Base-by-base conservation (phyloP, 2,329 filamentous ascomycete species). In the Xylariaceae sp. region DNA sequence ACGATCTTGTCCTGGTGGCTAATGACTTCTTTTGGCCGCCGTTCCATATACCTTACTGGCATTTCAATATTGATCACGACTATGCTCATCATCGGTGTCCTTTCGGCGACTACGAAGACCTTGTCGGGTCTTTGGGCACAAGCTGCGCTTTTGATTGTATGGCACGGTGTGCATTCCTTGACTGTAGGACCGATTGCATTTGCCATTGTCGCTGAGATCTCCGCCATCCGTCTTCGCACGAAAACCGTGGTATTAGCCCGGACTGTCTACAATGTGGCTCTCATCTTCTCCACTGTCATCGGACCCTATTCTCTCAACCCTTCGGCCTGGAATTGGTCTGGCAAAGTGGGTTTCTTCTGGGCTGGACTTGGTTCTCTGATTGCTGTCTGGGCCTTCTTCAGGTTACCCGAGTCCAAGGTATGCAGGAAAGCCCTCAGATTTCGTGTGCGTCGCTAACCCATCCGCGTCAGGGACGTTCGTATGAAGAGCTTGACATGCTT, bases 381-480 rank as follows among this genome's bases (percentile, higher is more conserved):
- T 64, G 77, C 84, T 53, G 69, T 86, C 2, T 87, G 84, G 66
- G 79, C 80, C 0, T 88, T 79, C 61, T 87, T 87, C 72, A 75
- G 83, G 2, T 68, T 88, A 0, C 84, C 84, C 0, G 84, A 88
- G 62, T 22, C 42, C 31, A 45, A 45, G 42, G 42, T 45, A 16
- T 31, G 42, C 33, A 14, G 13, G 3, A 39, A 14, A 17, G 11
- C 10, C 4, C 11, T 5, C 36, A 5, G 16, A 39, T 4, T 39
- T 13, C 16, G 16, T 13, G 10, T 39, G 16, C 13, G 4, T n/a
- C 33, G 13, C 19, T 44, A 28, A 28, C 28, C 17, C 28, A 19
- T 31, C 31, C 5, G 3, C 5, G 13, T 16, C 6, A 45, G 42
- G 42, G 42, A 14, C 42, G 42, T 16, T 45, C 42, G 31, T 45